These are phyloP conservation scores for Annona squamosa DNA, from an alignment of 164 flowering plant species.

Conservation along the genomic window DNA sequence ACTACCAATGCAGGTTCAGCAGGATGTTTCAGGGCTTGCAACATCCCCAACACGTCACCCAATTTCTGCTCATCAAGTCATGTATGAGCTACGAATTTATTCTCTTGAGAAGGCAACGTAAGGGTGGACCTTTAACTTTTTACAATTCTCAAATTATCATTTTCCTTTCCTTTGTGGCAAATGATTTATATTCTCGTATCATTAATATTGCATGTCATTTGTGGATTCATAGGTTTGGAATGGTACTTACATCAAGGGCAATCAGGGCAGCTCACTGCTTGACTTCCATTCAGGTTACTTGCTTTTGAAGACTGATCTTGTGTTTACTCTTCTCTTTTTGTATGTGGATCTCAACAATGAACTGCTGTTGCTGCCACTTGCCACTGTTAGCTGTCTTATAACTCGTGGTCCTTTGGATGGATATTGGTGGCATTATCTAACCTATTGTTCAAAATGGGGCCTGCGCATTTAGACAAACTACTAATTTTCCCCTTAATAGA, in stretches of 20 bases:
- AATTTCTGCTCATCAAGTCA: conserved; percentile 78
- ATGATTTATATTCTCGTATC: neutral
- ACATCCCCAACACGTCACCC: conserved; percentile 98
- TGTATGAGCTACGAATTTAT: conserved; percentile 95
- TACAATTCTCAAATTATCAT: neutral
- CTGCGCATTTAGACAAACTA: too few species aligned
- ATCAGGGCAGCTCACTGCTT: conserved; percentile 98
- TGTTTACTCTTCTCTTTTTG: neutral
- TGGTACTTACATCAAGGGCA: conserved; percentile 84
- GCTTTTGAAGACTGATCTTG: conserved; percentile 3
- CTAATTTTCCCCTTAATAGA: too few species aligned
- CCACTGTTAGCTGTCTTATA: neutral
- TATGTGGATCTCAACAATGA: neutral
- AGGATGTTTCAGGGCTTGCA: conserved; percentile 51
- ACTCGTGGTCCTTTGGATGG: too few species aligned
- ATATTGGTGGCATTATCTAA: too few species aligned
- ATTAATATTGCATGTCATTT: conserved; percentile 4
- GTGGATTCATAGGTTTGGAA: conserved; percentile 58
- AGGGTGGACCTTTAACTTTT: conserved; percentile 4
- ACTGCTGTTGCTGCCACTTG: neutral
- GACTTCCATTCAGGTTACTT: conserved; percentile 94
- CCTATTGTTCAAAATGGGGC: too few species aligned
- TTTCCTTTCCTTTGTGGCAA: neutral
- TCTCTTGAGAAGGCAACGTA: conserved; percentile 97
- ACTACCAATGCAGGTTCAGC: conserved; percentile 39